Conservation (phyloP, 768 basidiomycete genomes). For the Pulveroboletus sp. region DNA sequence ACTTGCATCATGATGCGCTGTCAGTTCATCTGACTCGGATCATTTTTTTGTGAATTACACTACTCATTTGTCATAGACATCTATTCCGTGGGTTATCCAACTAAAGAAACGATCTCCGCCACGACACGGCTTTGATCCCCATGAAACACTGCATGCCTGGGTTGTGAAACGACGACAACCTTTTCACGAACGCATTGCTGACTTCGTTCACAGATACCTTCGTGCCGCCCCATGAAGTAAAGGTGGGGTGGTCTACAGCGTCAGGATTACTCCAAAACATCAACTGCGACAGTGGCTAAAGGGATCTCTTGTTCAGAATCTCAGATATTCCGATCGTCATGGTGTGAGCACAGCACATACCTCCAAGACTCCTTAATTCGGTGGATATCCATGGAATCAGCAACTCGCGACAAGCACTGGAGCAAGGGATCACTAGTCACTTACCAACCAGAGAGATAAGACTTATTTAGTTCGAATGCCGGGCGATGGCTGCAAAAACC, state of each 20-base stretch:
- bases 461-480: conserved; percentile 2
- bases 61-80: neutral
- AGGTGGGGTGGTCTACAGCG: conserved; percentile 3
- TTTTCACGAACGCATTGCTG: neutral
- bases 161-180: neutral
- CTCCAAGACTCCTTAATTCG: conserved; percentile 8
- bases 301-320: neutral
- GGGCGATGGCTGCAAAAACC: conserved; percentile 3
- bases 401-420: neutral
- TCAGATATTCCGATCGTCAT: neutral
- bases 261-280: conserved; percentile 7
- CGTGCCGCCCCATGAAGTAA: conserved; percentile 4
- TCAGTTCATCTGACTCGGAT: neutral
- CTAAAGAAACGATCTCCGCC: conserved; percentile 3
- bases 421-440: neutral
- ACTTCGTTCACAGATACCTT: neutral
- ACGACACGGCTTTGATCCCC: conserved; percentile 1
- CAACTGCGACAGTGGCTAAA: neutral
- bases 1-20: too few species aligned
- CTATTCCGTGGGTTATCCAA: neutral
- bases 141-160: conserved; percentile 1
- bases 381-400: neutral
- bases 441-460: conserved; percentile 6
- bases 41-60: neutral
- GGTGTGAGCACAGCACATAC: neutral